Evolutionary conservation across 2,329 filamentous ascomycete species (phyloP), one percentile per base, ranked within the genome.

Genomic region (Aspergillus sp.): DNA sequence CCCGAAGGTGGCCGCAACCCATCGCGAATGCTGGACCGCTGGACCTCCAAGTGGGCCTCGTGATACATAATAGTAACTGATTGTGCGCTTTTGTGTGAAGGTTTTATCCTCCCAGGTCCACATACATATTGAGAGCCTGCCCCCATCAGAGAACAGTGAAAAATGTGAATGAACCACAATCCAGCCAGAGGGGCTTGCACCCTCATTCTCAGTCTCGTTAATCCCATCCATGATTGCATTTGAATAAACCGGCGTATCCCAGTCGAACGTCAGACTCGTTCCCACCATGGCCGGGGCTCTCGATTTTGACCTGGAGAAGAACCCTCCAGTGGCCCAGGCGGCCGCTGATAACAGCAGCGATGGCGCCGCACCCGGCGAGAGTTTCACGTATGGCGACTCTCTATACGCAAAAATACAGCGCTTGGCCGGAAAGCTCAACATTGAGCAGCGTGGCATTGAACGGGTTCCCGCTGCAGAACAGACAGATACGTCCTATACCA

Each of bases 391-490:
- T 59, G 85, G 85, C 57, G 73, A 83, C 66, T 78, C 77, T 37
- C 65, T 77, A 56, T 86, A 85, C 66, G 85, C 84, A 17, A 84
- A 79, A 67, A 62, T 86, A 0, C 87, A 89, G 71, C 81, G 85
- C 31, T 66, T 90, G 14, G 88, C 87, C 0, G 86, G 82, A 44
- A 85, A 81, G 65, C 80, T 88, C 61, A 84, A 87, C 43, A 83
- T 92, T 55, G 89, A 93, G 74, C 85, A 90, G 75, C 79, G 89
- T 68, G 89, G 89, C 54, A 90, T 92, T 59, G 89, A 92, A 75
- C 82, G 89, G 48, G 89, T 91, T 35, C 88, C 88, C 0, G 84
- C 85, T 54, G 79, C 87, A 66, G 89, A 91, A 76, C 79, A 88
- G 64, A 86, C 82, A 6, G 86, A 90, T 71, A 82, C 77, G 37